Percentiles rank a stretch among this genome's conserved stretches.
Evolutionary conservation across 2,329 filamentous ascomycete species (phyloP).

Genomic region (Madurella mycetomatis): DNA sequence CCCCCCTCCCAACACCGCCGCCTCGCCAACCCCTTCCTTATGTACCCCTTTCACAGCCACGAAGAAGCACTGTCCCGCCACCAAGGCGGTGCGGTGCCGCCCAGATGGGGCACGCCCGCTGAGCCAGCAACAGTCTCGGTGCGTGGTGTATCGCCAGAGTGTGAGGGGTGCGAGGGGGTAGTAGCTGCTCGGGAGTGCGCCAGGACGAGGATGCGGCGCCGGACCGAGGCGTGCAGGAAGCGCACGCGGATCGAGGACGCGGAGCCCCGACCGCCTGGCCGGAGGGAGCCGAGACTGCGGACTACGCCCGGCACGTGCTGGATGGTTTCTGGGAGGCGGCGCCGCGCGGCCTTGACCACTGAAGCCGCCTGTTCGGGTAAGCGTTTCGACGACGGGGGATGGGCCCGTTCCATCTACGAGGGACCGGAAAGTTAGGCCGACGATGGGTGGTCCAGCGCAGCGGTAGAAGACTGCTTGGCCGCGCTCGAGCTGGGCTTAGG

Average conservation of each 20-base stretch:
- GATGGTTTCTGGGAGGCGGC: slow-evolving; percentile 63
- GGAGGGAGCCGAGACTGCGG: slow-evolving; percentile 57
- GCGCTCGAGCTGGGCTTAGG: slow-evolving; percentile 69
- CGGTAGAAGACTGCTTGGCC: slow-evolving; percentile 76
- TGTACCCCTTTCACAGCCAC: slow-evolving; percentile 43
- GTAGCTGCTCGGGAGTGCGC: slow-evolving; percentile 51
- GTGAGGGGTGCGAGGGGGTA: slow-evolving; percentile 61
- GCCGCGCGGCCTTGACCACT: slow-evolving; percentile 60
- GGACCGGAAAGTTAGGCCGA: slow-evolving; percentile 60
- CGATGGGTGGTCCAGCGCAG: slow-evolving; percentile 64
- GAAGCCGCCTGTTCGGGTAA: slow-evolving; percentile 71
- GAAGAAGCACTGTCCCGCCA: slow-evolving; percentile 62
- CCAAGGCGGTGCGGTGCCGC: slow-evolving; percentile 55
- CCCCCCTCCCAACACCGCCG: slow-evolving; percentile 7
- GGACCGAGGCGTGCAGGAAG: slow-evolving; percentile 64
- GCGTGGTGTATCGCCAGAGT: slow-evolving; percentile 69
- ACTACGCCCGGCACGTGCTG: slow-evolving; percentile 73
- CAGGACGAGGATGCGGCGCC: slow-evolving; percentile 59
- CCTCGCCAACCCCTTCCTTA: too few species aligned
- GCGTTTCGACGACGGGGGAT: slow-evolving; percentile 67
- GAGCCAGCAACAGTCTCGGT: slow-evolving; percentile 67
- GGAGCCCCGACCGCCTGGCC: slow-evolving; percentile 61
- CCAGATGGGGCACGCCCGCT: slow-evolving; percentile 58
- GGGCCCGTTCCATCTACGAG: slow-evolving; percentile 68
- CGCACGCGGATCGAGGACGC: slow-evolving; percentile 63